Base-by-base conservation (phyloP, 2,329 filamentous ascomycete genomes). In the Alternaria ventricosa region DNA sequence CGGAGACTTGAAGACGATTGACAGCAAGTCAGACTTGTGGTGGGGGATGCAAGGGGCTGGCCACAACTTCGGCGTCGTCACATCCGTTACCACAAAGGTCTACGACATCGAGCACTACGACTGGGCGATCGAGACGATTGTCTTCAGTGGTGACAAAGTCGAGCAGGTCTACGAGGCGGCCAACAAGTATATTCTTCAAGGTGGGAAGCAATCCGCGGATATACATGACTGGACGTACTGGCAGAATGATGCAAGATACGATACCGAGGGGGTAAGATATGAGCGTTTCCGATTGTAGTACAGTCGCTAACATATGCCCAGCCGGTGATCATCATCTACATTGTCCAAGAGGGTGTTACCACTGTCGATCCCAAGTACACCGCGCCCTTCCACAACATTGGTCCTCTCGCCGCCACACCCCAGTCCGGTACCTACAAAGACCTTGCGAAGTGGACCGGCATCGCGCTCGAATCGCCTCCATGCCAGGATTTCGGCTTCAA, bases 51-150 rank as follows among this genome's bases (percentile, higher is more conserved):
- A 60, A 55, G 57, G 57, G 0, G 57, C 57, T 20, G 49, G 49
- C 2, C 57, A 87, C 62, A 88, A 88, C 74, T 88, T 88, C 61
- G 87, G 87, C 44, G 28, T 60, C 4, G 57, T 60, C 7, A 60
- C 57, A 0, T 47, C 41, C 6, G 69, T 70, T 3, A 70, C 80
- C 0, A 77, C 78, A 18, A 84, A 84, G 70, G 81, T 87, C 54
- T 86, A 84, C 66, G 67, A 70, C 11, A 65, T 75, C 4, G 57
- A 60, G 11, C 25, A 71, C 23, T 47, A 60, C 3, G 57, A 72
- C 41, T 75, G 71, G 72, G 69, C 70, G 1, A 67, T 72, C 6
- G 70, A 74, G 46, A 71, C 65, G 0, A 71, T 74, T 7, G 57
- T 69, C 3, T 64, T 71, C 33, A 73, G 54, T 56, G 82, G 84